Evolutionary conservation across 352 stramenopile genomes (phyloP), one percentile per base, ranked within the genome.

Genomic region (Pythium apleroticum): DNA sequence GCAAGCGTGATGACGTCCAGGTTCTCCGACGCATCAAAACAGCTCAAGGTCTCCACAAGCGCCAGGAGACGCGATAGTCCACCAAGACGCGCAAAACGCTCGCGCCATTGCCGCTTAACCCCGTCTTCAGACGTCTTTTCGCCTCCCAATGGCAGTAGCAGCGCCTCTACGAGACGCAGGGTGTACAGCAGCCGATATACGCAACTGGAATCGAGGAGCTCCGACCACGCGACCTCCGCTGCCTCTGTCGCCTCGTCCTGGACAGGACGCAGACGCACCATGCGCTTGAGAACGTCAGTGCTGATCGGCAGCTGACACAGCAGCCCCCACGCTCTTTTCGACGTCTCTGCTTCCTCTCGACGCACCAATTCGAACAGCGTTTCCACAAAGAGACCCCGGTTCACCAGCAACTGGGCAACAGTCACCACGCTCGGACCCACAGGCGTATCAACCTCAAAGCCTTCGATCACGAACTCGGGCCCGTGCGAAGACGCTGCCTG

Each of bases 301-400:
- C 89, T 95, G 12, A 83, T 90, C 4, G 86, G 86, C 7, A 95
- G 56, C 7, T 76, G 71, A 25, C 80, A 91, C 9, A 95, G 64
- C 24, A 95, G 58, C 33, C 91, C 83, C 86, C 86, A 95, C 24
- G 80, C 80, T 11, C 86, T 75, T 52, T 86, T 75, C 0, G 78
- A 84, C 0, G 77, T 91, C 0, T 69, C 54, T 14, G 60, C 33
- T 6, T 82, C 74, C 10, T 74, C 52, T 73, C 68, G 85, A 14
- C 86, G 77, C 0, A 91, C 74, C 11, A 94, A 60, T 15, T 85
- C 62, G n/a, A 92, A 72, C 17, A 94, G 62, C 20, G 73, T 65
- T 9, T 80, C 65, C 50, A 94, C 90, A 25, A 91, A 75, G 4
- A 60, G 22, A 9, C 50, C 65, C 68, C 84, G 71, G 31, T 89